Conservation (phyloP, 1,139 yeast genomes). For the Hansenula lynferdii region DNA sequence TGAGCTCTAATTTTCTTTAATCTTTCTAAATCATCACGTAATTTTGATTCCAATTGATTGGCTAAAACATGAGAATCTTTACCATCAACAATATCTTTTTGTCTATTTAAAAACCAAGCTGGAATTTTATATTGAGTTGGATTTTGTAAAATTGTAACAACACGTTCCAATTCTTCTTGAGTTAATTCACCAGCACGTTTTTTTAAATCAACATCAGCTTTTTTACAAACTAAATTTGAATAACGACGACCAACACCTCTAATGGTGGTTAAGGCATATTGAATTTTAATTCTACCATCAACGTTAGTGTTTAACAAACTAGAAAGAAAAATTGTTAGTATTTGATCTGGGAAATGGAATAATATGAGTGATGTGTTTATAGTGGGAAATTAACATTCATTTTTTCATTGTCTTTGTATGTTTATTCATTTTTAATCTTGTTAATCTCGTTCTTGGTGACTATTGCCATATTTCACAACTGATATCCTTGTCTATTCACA, state of each 20-base stretch:
- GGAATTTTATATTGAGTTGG: slow-evolving; percentile 99
- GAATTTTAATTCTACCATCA: slow-evolving; percentile 99
- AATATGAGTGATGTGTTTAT: background rate
- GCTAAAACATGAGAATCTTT: slow-evolving; percentile 99
- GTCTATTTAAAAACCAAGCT: slow-evolving; percentile 99
- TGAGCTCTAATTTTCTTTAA: slow-evolving; percentile 99
- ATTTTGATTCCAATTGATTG: slow-evolving; percentile 98
- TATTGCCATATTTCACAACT: too few relatives aligned
- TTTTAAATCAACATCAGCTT: slow-evolving; percentile 97
- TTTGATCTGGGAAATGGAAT: background rate
- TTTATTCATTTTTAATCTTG: too few relatives aligned
- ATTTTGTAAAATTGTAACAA: slow-evolving; percentile 99
- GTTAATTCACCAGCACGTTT: slow-evolving; percentile 99
- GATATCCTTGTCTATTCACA: too few relatives aligned
- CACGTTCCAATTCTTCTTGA: slow-evolving; percentile 99
- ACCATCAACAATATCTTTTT: slow-evolving; percentile 97
- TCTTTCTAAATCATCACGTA: slow-evolving; percentile 99
- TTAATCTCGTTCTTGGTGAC: too few relatives aligned
- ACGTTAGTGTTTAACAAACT: slow-evolving; percentile 99
- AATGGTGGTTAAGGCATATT: slow-evolving; percentile 99
- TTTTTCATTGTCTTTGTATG: too few relatives aligned
- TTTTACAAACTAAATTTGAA: slow-evolving; percentile 99
- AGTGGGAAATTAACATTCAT: background rate
- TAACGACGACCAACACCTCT: slow-evolving; percentile 99
- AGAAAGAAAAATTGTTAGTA: slow-evolving; percentile 27